Evolutionary conservation across 2,329 filamentous ascomycete genomes (phyloP).

Genomic region (Karstenula rhodostoma): DNA sequence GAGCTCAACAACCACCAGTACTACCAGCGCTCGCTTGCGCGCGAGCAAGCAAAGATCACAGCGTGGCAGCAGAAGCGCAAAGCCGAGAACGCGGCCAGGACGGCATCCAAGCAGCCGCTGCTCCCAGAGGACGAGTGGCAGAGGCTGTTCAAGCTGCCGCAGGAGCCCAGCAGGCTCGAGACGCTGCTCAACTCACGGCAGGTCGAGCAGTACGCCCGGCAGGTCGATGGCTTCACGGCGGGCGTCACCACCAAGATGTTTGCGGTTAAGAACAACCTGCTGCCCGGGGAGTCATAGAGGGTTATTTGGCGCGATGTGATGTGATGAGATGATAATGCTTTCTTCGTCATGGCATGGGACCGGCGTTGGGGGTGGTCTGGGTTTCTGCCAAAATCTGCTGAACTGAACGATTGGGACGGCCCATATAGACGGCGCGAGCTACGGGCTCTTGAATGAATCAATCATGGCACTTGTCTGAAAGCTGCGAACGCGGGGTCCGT

Average conservation of each 20-base stretch:
- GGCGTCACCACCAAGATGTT: conserved; percentile 97
- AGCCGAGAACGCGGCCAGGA: conserved; percentile 87
- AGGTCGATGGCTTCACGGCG: conserved; percentile 95
- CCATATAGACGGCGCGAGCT: conserved; percentile 26
- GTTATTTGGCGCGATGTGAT: conserved; percentile 17
- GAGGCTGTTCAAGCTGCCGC: conserved; percentile 95
- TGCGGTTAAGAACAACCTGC: conserved; percentile 77
- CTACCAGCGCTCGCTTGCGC: conserved; percentile 91
- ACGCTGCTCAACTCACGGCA: conserved; percentile 94
- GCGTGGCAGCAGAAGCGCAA: conserved; percentile 98
- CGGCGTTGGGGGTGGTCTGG: conserved; percentile 45
- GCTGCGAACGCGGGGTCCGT: not conserved
- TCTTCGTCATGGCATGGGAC: conserved; percentile 49
- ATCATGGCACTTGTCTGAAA: conserved; percentile 7
- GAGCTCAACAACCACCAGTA: conserved; percentile 99
- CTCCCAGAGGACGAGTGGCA: conserved; percentile 99
- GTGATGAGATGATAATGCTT: conserved; percentile 42
- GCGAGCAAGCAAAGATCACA: conserved; percentile 95
- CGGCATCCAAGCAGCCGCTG: conserved; percentile 84
- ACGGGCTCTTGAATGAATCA: conserved; percentile 7
- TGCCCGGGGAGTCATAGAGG: conserved; percentile 61
- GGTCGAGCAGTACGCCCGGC: conserved; percentile 96
- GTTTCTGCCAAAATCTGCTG: conserved; percentile 23
- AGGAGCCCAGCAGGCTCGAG: conserved; percentile 91
- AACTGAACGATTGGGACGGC: conserved; percentile 24